Conservation (phyloP, 176 grass and related monocot species). For the Avena sativa region DNA sequence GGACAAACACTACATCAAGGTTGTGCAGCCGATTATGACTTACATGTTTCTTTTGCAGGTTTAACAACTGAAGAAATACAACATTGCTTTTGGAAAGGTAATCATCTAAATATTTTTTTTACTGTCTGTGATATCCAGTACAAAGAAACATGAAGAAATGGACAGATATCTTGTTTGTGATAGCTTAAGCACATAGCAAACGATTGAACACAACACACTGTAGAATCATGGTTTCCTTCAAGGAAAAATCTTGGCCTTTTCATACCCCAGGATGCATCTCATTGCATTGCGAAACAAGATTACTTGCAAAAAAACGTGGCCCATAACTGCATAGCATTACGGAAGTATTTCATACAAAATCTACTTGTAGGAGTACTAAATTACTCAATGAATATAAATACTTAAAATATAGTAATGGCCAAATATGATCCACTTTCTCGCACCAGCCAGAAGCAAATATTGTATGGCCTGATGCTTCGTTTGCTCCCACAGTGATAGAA, state of each 20-base stretch:
- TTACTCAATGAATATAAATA: background rate
- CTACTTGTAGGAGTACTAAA: background rate
- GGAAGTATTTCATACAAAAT: background rate
- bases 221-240: background rate
- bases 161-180: background rate
- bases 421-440: background rate
- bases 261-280: conserved; percentile 21
- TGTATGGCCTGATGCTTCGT: background rate
- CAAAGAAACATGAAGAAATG: conserved; percentile 5
- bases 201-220: background rate
- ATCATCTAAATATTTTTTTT: conserved; percentile 23
- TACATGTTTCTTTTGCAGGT: conserved; percentile 44
- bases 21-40: conserved; percentile 23
- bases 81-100: conserved; percentile 76
- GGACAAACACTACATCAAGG: background rate
- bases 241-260: background rate
- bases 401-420: background rate
- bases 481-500: background rate
- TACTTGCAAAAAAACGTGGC: conserved; percentile 6
- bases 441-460: background rate
- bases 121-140: background rate
- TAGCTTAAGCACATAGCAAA: background rate
- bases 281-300: too few species aligned
- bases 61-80: conserved; percentile 70
- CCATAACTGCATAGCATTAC: background rate